Evolutionary conservation across 441 rosid species (phyloP), one percentile per base, ranked within the genome.

Genomic region (Pelargonium australe): DNA sequence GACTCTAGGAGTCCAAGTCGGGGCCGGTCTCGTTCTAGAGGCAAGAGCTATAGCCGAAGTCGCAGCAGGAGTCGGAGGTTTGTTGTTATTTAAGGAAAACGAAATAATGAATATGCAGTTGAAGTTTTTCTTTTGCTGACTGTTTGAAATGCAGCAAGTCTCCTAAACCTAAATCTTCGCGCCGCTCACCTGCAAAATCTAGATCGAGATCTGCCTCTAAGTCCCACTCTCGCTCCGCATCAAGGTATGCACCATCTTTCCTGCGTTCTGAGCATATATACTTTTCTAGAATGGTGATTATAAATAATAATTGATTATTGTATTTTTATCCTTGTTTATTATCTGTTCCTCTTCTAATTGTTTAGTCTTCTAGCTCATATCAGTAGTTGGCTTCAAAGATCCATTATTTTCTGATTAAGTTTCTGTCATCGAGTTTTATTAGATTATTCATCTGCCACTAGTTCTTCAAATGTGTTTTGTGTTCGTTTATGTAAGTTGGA

Each of bases 1-100:
- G 96, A 90, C 75, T 68, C 97, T 1, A 81, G 85, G 75, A 95
- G 99, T 68, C 97, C 97, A 68, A 80, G 87, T 76, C 91, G 86
- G 64, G 98, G 92, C 43, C 85, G 91, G 70, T 88, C 95, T 72
- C 78, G 72, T 75, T 89, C 96, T 43, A 83, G 80, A 78, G 91
- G 92, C 41, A 79, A 80, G 7, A 85, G 86, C 70, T 73, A 65
- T 17, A 84, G 96, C 61, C 77, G 79, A 7, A 86, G 96, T 64
- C 81, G 85, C 5, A 91, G 96, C 84, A 82, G 85, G 81, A 87
- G 97, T 78, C 65, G 61, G 69, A 89, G 91, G 95, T 84, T 63
- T 71, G 75, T 20, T 67, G 13, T 55, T 76, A 16, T 12, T 49
- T 49, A 14, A 13, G 17, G 57, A 49, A 49, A 49, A 14, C n/a